Percentiles rank a stretch among this genome's conserved stretches.
Conservation (phyloP, 2,329 filamentous ascomycete species). For the Alternaria postmessia region DNA sequence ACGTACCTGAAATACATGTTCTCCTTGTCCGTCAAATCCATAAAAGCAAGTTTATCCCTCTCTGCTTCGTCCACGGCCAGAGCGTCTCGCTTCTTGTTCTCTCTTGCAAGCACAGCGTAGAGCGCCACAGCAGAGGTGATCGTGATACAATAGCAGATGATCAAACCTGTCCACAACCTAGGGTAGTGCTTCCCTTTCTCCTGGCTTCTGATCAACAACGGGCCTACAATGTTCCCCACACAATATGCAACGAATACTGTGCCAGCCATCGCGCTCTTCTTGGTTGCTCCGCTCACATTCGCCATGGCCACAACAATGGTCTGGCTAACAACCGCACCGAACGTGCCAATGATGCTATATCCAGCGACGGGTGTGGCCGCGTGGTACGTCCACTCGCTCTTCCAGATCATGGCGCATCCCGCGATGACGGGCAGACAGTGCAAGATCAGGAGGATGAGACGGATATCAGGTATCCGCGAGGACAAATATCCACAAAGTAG, state of each 20-base stretch:
- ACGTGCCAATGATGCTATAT: conserved; percentile 76
- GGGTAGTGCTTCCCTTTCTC: conserved; percentile 74
- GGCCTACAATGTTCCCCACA: conserved; percentile 78
- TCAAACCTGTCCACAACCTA: conserved; percentile 73
- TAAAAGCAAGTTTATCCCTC: conserved; percentile 58
- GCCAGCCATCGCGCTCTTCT: conserved; percentile 79
- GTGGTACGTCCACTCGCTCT: conserved; percentile 67
- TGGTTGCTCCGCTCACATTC: conserved; percentile 79
- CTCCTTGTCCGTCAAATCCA: conserved; percentile 64
- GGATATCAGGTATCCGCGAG: conserved; percentile 67
- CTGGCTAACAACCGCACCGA: conserved; percentile 73
- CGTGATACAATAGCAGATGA: conserved; percentile 73
- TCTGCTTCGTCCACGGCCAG: conserved; percentile 66
- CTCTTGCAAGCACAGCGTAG: conserved; percentile 64
- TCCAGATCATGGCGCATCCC: conserved; percentile 79
- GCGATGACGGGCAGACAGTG: conserved; percentile 78
- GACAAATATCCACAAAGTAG: conserved; percentile 71
- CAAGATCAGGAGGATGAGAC: conserved; percentile 69
- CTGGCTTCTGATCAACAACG: conserved; percentile 73
- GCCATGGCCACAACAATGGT: conserved; percentile 66
- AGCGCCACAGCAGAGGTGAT: conserved; percentile 65
- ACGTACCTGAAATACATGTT: conserved; percentile 67
- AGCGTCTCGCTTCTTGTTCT: conserved; percentile 58
- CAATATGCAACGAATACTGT: conserved; percentile 79
- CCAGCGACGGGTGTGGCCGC: conserved; percentile 72